phyloP scores from a whole-genome alignment of 1,139 yeast species.

The Schwanniomyces etchellsii region DNA sequence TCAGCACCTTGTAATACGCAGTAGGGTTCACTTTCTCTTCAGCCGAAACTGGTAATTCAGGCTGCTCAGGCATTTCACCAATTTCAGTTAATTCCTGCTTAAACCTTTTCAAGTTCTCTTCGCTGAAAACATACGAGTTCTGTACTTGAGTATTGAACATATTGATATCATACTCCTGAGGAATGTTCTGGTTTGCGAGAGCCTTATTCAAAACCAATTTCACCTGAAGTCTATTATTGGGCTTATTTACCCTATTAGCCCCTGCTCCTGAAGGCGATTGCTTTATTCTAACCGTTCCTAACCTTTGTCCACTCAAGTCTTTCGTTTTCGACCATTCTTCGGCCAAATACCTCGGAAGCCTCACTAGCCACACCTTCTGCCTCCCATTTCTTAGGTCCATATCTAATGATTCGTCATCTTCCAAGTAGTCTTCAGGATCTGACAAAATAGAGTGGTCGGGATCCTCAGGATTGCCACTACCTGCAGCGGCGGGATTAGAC shows the following conservation, averaged over 20 bases:
- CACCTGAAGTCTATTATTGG: slow-evolving; percentile 45
- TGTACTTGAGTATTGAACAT: slow-evolving; percentile 73
- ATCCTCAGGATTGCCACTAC: slow-evolving; percentile 16
- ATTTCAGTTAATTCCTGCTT: slow-evolving; percentile 53
- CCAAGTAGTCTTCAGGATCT: slow-evolving; percentile 46
- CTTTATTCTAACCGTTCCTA: slow-evolving; percentile 77
- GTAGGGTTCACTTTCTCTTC: slow-evolving; percentile 24
- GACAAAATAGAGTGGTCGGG: slow-evolving; percentile 29
- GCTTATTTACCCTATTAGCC: slow-evolving; percentile 7
- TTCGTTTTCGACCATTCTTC: slow-evolving; percentile 72
- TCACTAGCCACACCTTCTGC: slow-evolving; percentile 86
- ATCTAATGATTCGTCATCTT: slow-evolving; percentile 57
- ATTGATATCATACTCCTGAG: slow-evolving; percentile 78
- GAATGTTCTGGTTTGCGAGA: slow-evolving; percentile 46
- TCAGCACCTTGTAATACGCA: slow-evolving; percentile 26
- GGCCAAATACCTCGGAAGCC: slow-evolving; percentile 82
- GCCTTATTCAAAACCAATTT: slow-evolving; percentile 49
- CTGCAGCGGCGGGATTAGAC: slow-evolving; percentile 3
- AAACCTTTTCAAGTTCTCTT: slow-evolving; percentile 70
- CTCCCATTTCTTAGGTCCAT: slow-evolving; percentile 48
- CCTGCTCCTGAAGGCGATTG: slow-evolving; percentile 21
- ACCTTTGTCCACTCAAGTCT: slow-evolving; percentile 60
- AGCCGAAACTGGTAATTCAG: slow-evolving; percentile 29
- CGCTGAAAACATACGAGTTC: slow-evolving; percentile 87
- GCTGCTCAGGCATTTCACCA: slow-evolving; percentile 45